A percentile compares a stretch with the other conserved stretches of the same genome.
Evolutionary conservation across 2,329 filamentous ascomycete species (phyloP).

Genomic region (Penicillium brevicompactum): DNA sequence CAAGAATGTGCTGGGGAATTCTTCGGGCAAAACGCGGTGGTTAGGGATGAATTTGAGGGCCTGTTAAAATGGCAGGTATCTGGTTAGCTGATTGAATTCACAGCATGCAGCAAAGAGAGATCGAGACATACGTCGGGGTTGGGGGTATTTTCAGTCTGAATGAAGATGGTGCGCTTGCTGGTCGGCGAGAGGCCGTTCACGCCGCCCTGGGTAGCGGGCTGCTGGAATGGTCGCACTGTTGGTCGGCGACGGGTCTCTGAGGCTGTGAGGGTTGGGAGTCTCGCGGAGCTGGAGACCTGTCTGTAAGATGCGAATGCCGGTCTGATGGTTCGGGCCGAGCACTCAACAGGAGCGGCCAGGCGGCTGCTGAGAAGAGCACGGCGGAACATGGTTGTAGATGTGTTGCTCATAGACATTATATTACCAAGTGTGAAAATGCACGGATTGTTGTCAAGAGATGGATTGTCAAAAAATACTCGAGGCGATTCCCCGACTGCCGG

Average conservation of each 20-base stretch:
- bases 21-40: slow-evolving; percentile 76
- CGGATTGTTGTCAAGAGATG: neutral
- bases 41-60: slow-evolving; percentile 95
- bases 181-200: slow-evolving; percentile 43
- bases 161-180: slow-evolving; percentile 79
- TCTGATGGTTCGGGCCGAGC: slow-evolving; percentile 30
- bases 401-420: slow-evolving; percentile 35
- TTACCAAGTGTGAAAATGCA: slow-evolving; percentile 4
- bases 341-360: slow-evolving; percentile 26
- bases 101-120: neutral
- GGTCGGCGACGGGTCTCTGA: slow-evolving; percentile 51
- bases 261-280: slow-evolving; percentile 50
- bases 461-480: slow-evolving; percentile 4
- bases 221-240: slow-evolving; percentile 46
- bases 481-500: slow-evolving; percentile 5
- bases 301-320: slow-evolving; percentile 36
- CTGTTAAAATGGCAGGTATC: slow-evolving; percentile 23
- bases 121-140: slow-evolving; percentile 72
- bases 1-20: slow-evolving; percentile 73
- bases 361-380: slow-evolving; percentile 30
- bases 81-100: neutral
- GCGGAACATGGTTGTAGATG: slow-evolving; percentile 36
- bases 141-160: slow-evolving; percentile 92
- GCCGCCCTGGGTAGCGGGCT: slow-evolving; percentile 37
- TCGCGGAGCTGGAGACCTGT: slow-evolving; percentile 46